Evolutionary conservation across 2,329 filamentous ascomycete genomes (phyloP).

Genomic region (Pseudogymnoascus sp.): DNA sequence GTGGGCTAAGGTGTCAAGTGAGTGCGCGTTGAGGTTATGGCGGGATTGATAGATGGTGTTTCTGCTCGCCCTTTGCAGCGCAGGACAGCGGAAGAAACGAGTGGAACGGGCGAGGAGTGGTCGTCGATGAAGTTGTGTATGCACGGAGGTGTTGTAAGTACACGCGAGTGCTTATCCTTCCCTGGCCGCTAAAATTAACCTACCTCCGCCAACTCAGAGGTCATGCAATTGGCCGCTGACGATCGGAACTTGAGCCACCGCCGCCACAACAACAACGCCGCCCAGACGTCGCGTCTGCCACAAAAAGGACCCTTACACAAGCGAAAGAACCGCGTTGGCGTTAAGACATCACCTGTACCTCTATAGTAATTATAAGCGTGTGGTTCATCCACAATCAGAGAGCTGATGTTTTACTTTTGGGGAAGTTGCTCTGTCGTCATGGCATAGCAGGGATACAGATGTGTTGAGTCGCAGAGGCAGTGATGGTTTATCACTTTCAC

Average conservation of each 20-base stretch:
- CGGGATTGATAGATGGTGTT: constrained; percentile 1
- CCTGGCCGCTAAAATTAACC: constrained; percentile 9
- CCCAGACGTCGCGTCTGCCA: constrained; percentile 1
- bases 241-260: neutral
- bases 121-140: constrained; percentile 7
- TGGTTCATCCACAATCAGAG: neutral
- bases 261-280: constrained; percentile 10
- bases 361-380: neutral
- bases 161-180: constrained; percentile 12
- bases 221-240: constrained; percentile 1
- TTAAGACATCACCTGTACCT: neutral
- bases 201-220: constrained; percentile 7
- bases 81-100: neutral
- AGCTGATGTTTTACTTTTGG: neutral
- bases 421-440: neutral
- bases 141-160: constrained; percentile 9
- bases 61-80: neutral
- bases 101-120: neutral
- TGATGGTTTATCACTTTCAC: neutral
- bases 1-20: neutral
- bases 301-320: constrained; percentile 1
- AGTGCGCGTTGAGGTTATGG: neutral
- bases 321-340: constrained; percentile 7
- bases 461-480: neutral
- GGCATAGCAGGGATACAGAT: neutral